Evolutionary conservation across 1,284 basidiomycete genomes (phyloP).

Genomic region (Fomitopsis betulina): DNA sequence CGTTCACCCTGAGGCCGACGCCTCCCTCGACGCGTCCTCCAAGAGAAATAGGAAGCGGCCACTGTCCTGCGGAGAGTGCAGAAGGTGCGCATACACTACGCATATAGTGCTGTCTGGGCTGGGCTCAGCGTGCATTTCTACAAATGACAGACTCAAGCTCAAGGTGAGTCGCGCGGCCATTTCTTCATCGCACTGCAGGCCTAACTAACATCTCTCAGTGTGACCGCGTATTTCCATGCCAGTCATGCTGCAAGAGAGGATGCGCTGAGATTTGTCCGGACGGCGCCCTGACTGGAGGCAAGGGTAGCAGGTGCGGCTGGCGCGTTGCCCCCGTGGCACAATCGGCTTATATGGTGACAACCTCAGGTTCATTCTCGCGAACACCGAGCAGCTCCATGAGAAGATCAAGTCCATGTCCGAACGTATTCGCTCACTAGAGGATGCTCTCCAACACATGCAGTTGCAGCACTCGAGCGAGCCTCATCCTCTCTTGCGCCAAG

Average conservation of each 20-base stretch:
- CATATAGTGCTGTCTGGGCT: background rate
- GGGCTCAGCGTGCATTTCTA: constrained; percentile 7
- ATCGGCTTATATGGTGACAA: background rate
- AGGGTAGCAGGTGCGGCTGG: constrained; percentile 28
- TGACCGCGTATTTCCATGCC: constrained; percentile 55
- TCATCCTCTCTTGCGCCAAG: constrained; percentile 62
- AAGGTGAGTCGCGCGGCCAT: constrained; percentile 31
- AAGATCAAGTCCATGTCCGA: constrained; percentile 56
- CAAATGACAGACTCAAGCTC: constrained; percentile 42
- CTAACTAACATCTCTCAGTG: constrained; percentile 34
- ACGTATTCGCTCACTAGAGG: constrained; percentile 63
- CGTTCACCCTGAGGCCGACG: constrained; percentile 22
- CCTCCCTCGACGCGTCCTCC: constrained; percentile 18
- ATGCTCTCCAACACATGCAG: constrained; percentile 52
- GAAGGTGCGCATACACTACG: constrained; percentile 35
- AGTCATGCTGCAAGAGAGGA: constrained; percentile 58
- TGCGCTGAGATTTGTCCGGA: constrained; percentile 59
- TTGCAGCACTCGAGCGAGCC: constrained; percentile 45
- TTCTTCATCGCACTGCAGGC: background rate
- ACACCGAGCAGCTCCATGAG: constrained; percentile 68
- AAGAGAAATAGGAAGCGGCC: constrained; percentile 39
- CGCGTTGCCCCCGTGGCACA: constrained; percentile 2
- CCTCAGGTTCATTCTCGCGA: constrained; percentile 65
- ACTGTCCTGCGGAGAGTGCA: constrained; percentile 55
- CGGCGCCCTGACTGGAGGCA: constrained; percentile 35